Percentiles rank a stretch among this genome's conserved stretches.
Conservation (phyloP, 805 yeast species). For the Metschnikowia gelsemii region DNA sequence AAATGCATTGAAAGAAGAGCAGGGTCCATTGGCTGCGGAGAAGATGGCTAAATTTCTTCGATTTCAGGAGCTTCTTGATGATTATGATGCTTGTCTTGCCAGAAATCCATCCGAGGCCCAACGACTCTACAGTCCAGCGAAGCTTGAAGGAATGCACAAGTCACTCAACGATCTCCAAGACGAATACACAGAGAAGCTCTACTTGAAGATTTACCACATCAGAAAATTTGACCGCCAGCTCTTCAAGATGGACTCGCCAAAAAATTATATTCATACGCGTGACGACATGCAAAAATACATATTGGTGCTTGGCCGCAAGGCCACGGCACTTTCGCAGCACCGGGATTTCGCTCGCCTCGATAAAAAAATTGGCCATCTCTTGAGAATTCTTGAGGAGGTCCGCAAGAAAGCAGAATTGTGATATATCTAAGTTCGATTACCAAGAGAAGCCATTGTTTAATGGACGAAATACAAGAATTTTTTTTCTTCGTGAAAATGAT, state of each 20-base stretch:
- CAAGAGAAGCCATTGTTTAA: too few species aligned
- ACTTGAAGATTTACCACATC: not conserved
- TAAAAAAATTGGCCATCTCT: not conserved
- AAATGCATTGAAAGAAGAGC: not conserved
- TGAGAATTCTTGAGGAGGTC: not conserved
- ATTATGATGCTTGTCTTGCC: not conserved
- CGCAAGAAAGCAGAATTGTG: not conserved
- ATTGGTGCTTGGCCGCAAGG: not conserved
- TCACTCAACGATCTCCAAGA: not conserved
- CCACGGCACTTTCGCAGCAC: not conserved
- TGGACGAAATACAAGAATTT: too few species aligned
- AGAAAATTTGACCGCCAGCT: conserved; percentile 1
- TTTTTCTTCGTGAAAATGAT: too few species aligned
- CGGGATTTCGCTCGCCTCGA: not conserved
- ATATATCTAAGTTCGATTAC: too few species aligned
- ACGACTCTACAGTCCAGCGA: not conserved
- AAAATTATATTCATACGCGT: too few species aligned
- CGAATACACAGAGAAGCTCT: not conserved
- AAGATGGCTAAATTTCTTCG: not conserved
- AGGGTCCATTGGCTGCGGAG: not conserved
- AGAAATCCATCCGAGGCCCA: not conserved
- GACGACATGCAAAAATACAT: not conserved
- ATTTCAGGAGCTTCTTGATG: not conserved
- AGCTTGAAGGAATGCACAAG: not conserved
- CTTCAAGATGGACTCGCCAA: conserved; percentile 1